These are phyloP conservation scores for Borovskyia barvae DNA, from an alignment of 208 protist genomes.

Conservation along the genomic window DNA sequence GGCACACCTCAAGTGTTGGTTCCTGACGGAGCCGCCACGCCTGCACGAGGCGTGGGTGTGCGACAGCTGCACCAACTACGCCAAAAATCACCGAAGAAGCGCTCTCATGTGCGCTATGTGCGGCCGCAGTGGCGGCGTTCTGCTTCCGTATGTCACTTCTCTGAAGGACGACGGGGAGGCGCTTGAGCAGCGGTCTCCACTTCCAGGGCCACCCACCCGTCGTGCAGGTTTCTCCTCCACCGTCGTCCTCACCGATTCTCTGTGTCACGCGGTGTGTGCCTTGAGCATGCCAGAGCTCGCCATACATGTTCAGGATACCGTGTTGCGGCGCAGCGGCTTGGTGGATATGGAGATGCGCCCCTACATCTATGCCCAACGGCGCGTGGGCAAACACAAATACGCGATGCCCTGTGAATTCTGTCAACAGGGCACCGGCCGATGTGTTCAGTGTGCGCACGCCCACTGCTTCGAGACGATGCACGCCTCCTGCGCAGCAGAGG, in stretches of 20 bases:
- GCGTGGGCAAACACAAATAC: slow-evolving; percentile 33
- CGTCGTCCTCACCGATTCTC: slow-evolving; percentile 13
- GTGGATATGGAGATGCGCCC: slow-evolving; percentile 38
- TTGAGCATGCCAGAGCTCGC: slow-evolving; percentile 54
- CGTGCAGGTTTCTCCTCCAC: neutral
- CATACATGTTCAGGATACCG: slow-evolving; percentile 26
- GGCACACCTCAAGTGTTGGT: slow-evolving; percentile 68
- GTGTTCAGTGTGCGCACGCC: slow-evolving; percentile 50
- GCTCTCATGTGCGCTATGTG: slow-evolving; percentile 48
- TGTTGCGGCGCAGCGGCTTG: slow-evolving; percentile 22
- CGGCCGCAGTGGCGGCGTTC: slow-evolving; percentile 51
- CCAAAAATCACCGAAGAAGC: slow-evolving; percentile 24
- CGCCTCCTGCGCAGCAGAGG: slow-evolving; percentile 60
- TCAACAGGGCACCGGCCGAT: slow-evolving; percentile 34
- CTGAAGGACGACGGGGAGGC: slow-evolving; percentile 7
- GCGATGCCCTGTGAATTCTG: slow-evolving; percentile 59
- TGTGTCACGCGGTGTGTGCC: slow-evolving; percentile 67
- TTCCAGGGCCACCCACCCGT: neutral
- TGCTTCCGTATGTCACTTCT: slow-evolving; percentile 43
- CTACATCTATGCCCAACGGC: slow-evolving; percentile 29
- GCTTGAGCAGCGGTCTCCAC: neutral
- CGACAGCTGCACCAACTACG: slow-evolving; percentile 42
- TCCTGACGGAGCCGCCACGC: slow-evolving; percentile 38
- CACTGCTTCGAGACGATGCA: slow-evolving; percentile 74
- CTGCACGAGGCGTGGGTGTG: slow-evolving; percentile 48